These are phyloP conservation scores for Salvia splendens DNA, from an alignment of 257 asterid genomes.

Conservation along the genomic window DNA sequence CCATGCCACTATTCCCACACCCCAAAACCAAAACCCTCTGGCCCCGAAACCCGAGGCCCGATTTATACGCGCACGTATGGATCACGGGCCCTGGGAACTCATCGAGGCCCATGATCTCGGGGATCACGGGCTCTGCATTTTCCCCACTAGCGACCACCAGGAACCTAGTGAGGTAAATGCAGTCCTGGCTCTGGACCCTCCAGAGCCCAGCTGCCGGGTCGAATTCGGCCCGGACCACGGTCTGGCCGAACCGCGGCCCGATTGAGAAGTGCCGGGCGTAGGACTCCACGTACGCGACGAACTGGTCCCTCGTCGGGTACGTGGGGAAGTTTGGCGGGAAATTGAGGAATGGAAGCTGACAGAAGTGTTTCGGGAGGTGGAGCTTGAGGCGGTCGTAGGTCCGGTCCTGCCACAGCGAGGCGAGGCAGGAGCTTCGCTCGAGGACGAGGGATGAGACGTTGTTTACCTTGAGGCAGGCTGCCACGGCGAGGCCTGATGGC, in stretches of 20 bases:
- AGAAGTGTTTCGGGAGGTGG: conserved; percentile 75
- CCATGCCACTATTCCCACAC: conserved; percentile 96
- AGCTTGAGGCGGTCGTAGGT: conserved; percentile 81
- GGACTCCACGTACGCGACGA: conserved; percentile 65
- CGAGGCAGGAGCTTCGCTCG: conserved; percentile 72
- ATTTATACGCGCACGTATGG: conserved; percentile 64
- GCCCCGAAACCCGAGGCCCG: conserved; percentile 54
- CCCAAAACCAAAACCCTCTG: conserved; percentile 72
- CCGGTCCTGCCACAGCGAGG: conserved; percentile 74
- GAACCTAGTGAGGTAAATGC: conserved; percentile 49
- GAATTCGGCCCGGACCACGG: conserved; percentile 49
- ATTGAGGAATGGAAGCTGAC: conserved; percentile 60
- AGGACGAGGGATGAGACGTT: conserved; percentile 69
- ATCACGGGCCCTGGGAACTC: conserved; percentile 53
- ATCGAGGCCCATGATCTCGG: conserved; percentile 63
- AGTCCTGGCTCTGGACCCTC: conserved; percentile 52
- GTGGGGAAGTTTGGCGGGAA: conserved; percentile 67
- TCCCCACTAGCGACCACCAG: conserved; percentile 80
- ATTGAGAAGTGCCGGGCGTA: conserved; percentile 63
- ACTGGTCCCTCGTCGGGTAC: conserved; percentile 69
- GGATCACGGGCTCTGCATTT: conserved; percentile 71
- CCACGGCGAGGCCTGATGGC: conserved; percentile 85
- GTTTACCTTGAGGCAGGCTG: conserved; percentile 65
- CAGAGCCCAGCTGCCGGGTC: conserved; percentile 49
- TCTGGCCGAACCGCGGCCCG: conserved; percentile 51